phyloP scores from a whole-genome alignment of 2,329 filamentous ascomycete species.

The Sclerotinia trifoliorum region DNA sequence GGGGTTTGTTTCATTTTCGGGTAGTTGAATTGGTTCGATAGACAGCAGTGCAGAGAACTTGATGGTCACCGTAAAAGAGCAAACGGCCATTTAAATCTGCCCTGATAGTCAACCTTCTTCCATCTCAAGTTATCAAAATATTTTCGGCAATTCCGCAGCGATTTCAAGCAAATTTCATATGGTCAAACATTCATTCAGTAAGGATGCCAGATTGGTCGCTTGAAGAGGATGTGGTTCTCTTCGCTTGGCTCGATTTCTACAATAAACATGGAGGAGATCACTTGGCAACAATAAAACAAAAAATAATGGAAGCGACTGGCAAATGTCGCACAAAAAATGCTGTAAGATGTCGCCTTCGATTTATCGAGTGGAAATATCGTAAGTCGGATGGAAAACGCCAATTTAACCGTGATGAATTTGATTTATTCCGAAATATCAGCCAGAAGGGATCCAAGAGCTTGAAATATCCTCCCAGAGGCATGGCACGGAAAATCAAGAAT shows the following conservation, averaged over 20 bases:
- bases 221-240: not conserved
- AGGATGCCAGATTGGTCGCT: not conserved
- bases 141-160: not conserved
- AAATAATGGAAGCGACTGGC: not conserved
- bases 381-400: not conserved
- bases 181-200: not conserved
- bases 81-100: not conserved
- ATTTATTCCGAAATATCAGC: no score
- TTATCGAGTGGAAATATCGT: not conserved
- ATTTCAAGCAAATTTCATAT: no score
- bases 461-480: not conserved
- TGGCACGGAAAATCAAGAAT: not conserved
- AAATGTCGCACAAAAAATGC: not conserved
- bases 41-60: not conserved
- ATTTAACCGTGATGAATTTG: not conserved
- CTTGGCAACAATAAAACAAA: not conserved
- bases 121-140: not conserved
- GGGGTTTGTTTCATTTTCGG: not conserved
- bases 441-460: not conserved
- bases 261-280: not conserved
- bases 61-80: not conserved
- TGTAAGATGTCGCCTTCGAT: not conserved
- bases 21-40: no score
- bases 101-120: not conserved
- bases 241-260: constrained; percentile 25